Base-by-base conservation (phyloP, 106 monocot genomes). In the Amphibolis antarctica region DNA sequence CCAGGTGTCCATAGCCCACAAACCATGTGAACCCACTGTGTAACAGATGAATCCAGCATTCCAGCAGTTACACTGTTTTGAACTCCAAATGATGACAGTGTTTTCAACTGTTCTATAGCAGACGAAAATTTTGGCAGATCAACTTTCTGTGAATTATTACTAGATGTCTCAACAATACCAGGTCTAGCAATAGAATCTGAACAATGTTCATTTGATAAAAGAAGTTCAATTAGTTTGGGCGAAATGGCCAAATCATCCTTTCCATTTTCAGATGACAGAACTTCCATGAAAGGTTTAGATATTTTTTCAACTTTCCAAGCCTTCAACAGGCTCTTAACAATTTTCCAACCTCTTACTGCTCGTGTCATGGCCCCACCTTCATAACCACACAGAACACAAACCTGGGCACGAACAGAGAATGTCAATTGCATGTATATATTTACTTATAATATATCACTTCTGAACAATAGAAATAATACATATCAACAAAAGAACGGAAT, bases 1-100 rank as follows among this genome's bases (percentile, higher is more conserved):
- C 93, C 88, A 70, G 93, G 93, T 1, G 88, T 93, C 93, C 93
- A 93, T 0, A 93, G 85, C 27, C 88, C 88, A 79, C 93, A 93
- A 75, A 93, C 88, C 82, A 93, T 75, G 76, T 93, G 93, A 29
- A 93, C 79, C 93, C 93, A 93, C 63, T 93, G 93, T 27, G 44
- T 71, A 70, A 71, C 27, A 52, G 68, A 75, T 28, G 74, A 71
- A 69, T 85, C 89, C 63, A 68, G 43, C 28, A 74, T 63, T 53
- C 89, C 80, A 26, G 65, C 63, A 66, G 61, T 76, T 19, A 80
- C 74, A 60, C 69, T 80, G 62, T 85, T 82, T 56, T 61, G 51
- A 11, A 67, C 28, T 50, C 46, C 43, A 60, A n/a, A 21, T 26
- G 14, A 66, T 66, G 69, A 31, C 13, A 36, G 19, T 22, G 19